Conservation (phyloP, 2,329 filamentous ascomycete species). For the Penicillium thymicola region DNA sequence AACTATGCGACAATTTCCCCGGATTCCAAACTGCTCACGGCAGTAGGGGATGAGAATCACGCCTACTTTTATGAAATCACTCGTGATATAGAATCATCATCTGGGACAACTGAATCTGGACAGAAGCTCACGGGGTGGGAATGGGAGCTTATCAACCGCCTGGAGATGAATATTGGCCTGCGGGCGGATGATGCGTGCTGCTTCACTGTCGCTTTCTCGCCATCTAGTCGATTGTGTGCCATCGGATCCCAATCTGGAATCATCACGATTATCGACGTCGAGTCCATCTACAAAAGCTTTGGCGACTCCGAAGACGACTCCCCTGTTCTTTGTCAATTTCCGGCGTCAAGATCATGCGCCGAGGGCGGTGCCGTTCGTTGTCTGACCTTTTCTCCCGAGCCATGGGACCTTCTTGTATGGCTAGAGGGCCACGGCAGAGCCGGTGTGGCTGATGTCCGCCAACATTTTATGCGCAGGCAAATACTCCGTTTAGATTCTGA, state of each 20-base stretch:
- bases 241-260: conserved; percentile 50
- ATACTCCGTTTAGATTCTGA: conserved; percentile 38
- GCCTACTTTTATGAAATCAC: conserved; percentile 72
- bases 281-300: conserved; percentile 26
- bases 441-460: conserved; percentile 48
- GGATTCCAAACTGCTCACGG: conserved; percentile 73
- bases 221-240: conserved; percentile 48
- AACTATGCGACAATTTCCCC: conserved; percentile 95
- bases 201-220: conserved; percentile 50
- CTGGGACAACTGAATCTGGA: conserved; percentile 28
- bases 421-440: conserved; percentile 70
- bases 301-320: conserved; percentile 30
- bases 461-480: conserved; percentile 45
- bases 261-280: conserved; percentile 46
- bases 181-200: conserved; percentile 43
- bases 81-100: conserved; percentile 28
- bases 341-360: conserved; percentile 69
- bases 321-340: conserved; percentile 68
- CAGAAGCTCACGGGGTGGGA: conserved; percentile 40
- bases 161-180: conserved; percentile 42
- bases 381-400: conserved; percentile 87
- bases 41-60: conserved; percentile 82
- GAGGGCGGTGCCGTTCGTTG: conserved; percentile 77
- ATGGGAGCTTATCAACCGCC: conserved; percentile 40
- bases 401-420: conserved; percentile 90